Base-by-base conservation (phyloP, 169 alveolate genomes). In the Cyclospora cayetanensis region DNA sequence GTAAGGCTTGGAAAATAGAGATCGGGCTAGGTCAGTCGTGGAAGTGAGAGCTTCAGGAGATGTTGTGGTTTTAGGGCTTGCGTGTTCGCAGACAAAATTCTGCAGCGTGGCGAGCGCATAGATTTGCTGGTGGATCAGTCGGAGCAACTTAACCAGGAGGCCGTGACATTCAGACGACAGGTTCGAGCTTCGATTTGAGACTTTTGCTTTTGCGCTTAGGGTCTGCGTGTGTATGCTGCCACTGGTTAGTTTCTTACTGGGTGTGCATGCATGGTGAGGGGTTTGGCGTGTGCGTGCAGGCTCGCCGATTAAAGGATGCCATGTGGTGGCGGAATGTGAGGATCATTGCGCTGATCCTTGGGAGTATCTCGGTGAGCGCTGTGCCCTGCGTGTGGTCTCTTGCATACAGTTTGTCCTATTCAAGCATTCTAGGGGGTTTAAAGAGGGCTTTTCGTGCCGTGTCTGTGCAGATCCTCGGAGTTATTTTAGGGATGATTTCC, bases 61-160 rank as follows among this genome's bases (percentile, higher is more conserved):
- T 29, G 80, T 25, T 65, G 11, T n/a, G 35, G 77, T 35, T 34
- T 31, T 12, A 25, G 25, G 9, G 39, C 11, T 46, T 46, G 60
- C 60, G 15, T 46, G 7, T 7, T 2, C 2, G 42, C 92, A 86
- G 92, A 86, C 52, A 86, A 86, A 29, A 86, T 86, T 46, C 86
- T 86, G 82, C 86, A 86, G 46, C 85, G 92, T 5, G 92, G 92
- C 2, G 92, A 86, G 76, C 82, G 92, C 74, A 86, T 86, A n/a
- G 92, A 86, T 50, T 46, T 86, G 43, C 86, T 86, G 50, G 92
- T 70, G 20, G 85, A 86, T 35, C 86, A 86, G 63, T 86, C 92
- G 4, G 92, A 86, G 92, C 92, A 74, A 31, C 92, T 86, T 11
- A 43, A 86, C n/a, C 92, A 86, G 27, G 92, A 70, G 31, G 66